Percentiles rank a stretch among this genome's conserved stretches.
These are phyloP conservation scores for Solanum infundibuliforme DNA, from an alignment of 257 asterid genomes.

Conservation along the genomic window DNA sequence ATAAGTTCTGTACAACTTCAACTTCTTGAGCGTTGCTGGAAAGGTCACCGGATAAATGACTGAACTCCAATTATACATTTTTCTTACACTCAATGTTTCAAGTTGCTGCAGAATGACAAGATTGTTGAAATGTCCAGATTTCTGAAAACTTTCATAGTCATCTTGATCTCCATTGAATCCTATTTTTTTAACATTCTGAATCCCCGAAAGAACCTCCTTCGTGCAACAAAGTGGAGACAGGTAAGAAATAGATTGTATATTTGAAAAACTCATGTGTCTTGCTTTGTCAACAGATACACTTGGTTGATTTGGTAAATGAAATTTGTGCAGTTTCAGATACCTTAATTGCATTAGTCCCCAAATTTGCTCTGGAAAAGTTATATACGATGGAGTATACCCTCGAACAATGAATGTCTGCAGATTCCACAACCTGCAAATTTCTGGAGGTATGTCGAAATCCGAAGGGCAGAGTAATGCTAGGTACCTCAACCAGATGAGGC, in stretches of 20 bases:
- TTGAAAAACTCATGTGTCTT: neutral
- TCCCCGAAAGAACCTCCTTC: neutral
- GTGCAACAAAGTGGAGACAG: neutral
- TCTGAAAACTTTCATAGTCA: neutral
- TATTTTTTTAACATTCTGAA: neutral
- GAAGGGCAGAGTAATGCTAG: neutral
- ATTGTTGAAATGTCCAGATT: neutral
- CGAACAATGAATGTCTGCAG: neutral
- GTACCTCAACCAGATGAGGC: neutral
- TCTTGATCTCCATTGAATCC: neutral
- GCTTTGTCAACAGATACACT: neutral
- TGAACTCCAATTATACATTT: neutral
- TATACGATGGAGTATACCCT: neutral
- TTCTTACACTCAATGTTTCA: neutral
- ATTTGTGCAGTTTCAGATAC: neutral
- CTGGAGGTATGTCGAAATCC: neutral
- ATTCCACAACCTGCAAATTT: neutral
- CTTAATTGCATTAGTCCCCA: neutral
- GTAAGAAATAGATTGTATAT: neutral
- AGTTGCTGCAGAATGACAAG: neutral
- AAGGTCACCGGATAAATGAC: too few species aligned
- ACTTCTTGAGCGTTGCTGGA: slow-evolving; percentile 7
- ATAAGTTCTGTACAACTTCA: neutral
- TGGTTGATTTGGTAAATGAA: neutral
- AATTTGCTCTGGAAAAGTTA: neutral